A percentile compares a stretch with the other conserved stretches of the same genome.
These are phyloP conservation scores for Ilyonectria destructans DNA, from an alignment of 2,329 filamentous ascomycete species.

Conservation along the genomic window DNA sequence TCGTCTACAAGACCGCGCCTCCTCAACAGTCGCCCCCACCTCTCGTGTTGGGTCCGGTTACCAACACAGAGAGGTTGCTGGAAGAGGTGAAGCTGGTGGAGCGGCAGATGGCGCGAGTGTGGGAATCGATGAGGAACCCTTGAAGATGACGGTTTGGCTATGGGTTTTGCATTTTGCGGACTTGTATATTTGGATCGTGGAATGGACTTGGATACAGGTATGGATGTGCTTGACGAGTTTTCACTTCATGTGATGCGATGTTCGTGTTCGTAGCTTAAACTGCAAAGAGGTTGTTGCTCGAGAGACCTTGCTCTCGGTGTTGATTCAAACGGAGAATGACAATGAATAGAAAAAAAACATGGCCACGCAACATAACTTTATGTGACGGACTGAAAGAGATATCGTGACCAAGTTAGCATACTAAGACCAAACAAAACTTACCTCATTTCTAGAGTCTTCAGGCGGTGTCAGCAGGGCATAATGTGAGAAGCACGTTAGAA, in stretches of 20 bases:
- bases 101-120: background rate
- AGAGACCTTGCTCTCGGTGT: background rate
- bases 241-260: background rate
- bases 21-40: background rate
- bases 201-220: background rate
- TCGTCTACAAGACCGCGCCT: background rate
- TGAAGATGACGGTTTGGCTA: background rate
- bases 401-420: slow-evolving; percentile 35
- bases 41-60: background rate
- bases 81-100: background rate
- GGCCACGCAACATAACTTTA: slow-evolving; percentile 2
- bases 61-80: background rate
- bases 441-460: slow-evolving; percentile 44
- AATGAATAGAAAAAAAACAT: background rate
- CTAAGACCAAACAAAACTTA: slow-evolving; percentile 39
- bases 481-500: slow-evolving; percentile 43
- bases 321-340: background rate
- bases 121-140: background rate
- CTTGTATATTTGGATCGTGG: background rate
- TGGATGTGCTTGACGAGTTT: background rate
- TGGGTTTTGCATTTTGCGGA: background rate
- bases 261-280: background rate
- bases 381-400: background rate
- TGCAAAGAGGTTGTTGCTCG: background rate
- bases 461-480: slow-evolving; percentile 50